Percentiles rank a stretch among this genome's conserved stretches.
Conservation (phyloP, 176 grass and related monocot genomes). For the Calamus simplicifolius region DNA sequence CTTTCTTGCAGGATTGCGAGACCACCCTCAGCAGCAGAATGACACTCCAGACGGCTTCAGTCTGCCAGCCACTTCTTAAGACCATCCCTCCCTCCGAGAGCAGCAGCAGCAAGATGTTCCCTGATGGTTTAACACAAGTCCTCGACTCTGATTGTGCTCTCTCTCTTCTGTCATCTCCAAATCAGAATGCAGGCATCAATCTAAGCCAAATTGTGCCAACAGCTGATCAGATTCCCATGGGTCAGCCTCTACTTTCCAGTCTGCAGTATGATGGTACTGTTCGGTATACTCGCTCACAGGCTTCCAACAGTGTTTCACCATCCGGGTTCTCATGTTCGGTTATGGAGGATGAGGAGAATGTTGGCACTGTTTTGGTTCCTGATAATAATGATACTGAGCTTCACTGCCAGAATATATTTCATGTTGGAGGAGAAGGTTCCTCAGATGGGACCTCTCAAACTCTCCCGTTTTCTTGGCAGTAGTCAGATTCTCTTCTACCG, state of each 20-base stretch:
- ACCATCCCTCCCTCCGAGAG: slow-evolving; percentile 37
- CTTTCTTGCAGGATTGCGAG: slow-evolving; percentile 25
- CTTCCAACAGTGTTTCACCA: neutral
- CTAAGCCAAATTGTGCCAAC: slow-evolving; percentile 12
- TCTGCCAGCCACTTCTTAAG: slow-evolving; percentile 27
- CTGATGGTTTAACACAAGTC: slow-evolving; percentile 1
- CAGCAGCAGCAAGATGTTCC: slow-evolving; percentile 36
- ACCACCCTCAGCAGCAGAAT: slow-evolving; percentile 1
- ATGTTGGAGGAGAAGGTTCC: slow-evolving; percentile 12
- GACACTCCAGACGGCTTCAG: neutral
- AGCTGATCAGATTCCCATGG: slow-evolving; percentile 8
- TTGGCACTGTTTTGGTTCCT: neutral
- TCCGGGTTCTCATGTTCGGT: neutral
- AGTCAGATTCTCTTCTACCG: neutral
- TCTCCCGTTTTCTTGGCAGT: slow-evolving; percentile 42
- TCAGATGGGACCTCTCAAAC: slow-evolving; percentile 24
- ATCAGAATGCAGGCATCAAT: slow-evolving; percentile 8
- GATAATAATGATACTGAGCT: slow-evolving; percentile 4
- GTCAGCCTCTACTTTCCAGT: slow-evolving; percentile 12
- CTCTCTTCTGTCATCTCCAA: slow-evolving; percentile 52
- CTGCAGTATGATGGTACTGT: slow-evolving; percentile 11
- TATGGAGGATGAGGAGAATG: slow-evolving; percentile 5
- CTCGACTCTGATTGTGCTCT: slow-evolving; percentile 36
- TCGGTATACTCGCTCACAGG: neutral
- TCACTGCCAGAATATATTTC: slow-evolving; percentile 13